Evolutionary conservation across 345 rosid genomes (phyloP).

Genomic region (Rhizophora apiculata): DNA sequence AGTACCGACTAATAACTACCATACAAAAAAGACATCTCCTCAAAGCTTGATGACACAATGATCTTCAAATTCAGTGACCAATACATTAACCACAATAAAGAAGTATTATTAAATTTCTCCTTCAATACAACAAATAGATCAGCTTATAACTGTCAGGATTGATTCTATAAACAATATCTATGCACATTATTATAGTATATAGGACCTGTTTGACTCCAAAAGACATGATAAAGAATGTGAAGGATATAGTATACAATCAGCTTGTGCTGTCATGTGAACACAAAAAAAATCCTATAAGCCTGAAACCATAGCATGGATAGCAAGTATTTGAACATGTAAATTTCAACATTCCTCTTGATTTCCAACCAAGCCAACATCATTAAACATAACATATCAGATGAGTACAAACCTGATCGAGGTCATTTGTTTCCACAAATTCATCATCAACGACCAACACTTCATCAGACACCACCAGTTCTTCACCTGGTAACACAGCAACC

Average conservation of each 20-base stretch:
- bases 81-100: background rate
- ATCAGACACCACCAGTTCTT: constrained; percentile 34
- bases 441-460: constrained; percentile 43
- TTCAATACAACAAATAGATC: background rate
- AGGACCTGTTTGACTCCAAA: background rate
- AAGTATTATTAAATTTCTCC: background rate
- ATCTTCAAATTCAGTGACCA: background rate
- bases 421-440: constrained; percentile 47
- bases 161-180: no score
- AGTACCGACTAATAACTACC: no score
- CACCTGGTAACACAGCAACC: constrained; percentile 43
- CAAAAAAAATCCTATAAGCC: no score
- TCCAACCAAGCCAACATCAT: background rate
- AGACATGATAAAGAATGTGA: no score
- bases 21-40: no score
- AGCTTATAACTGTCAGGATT: no score
- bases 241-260: no score
- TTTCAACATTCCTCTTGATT: no score
- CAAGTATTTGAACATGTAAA: no score
- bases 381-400: background rate
- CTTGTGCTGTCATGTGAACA: no score
- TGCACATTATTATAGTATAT: background rate
- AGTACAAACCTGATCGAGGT: constrained; percentile 58
- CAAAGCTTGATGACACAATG: background rate
- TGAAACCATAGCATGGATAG: no score